These are phyloP conservation scores for Vaccinium macrocarpon DNA, from an alignment of 148 eudicot genomes.

Conservation along the genomic window DNA sequence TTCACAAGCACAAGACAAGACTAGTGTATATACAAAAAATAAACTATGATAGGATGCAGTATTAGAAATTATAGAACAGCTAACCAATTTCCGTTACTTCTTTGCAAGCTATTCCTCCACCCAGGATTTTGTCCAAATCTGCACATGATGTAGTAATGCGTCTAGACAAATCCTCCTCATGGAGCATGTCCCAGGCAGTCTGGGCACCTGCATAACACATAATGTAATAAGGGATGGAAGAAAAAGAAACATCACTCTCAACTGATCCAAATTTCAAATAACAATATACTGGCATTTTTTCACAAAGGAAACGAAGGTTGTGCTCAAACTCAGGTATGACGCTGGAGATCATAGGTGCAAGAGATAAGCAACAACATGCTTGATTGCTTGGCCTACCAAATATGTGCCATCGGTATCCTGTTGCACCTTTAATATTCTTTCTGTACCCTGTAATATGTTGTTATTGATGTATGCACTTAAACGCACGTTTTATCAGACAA, in stretches of 20 bases:
- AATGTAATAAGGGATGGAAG: neutral
- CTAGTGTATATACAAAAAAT: neutral
- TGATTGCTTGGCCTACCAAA: neutral
- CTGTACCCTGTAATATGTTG: neutral
- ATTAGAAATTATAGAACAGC: slow-evolving; percentile 11
- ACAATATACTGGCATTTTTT: neutral
- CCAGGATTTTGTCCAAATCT: slow-evolving; percentile 75
- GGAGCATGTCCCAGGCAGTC: slow-evolving; percentile 92
- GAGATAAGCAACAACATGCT: neutral
- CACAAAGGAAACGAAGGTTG: neutral
- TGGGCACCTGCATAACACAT: slow-evolving; percentile 61
- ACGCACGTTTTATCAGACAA: neutral
- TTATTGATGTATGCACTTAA: neutral
- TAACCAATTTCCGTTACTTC: slow-evolving; percentile 96
- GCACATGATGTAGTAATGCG: slow-evolving; percentile 80
- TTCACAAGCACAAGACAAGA: slow-evolving; percentile 15
- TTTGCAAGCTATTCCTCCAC: slow-evolving; percentile 90
- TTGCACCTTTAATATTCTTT: neutral
- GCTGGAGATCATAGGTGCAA: neutral
- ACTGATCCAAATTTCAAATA: neutral
- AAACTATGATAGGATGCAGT: neutral
- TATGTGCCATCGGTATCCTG: neutral
- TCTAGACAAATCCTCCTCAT: slow-evolving; percentile 53
- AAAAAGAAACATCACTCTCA: slow-evolving; percentile 10
- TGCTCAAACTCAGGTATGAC: neutral